These are phyloP conservation scores for Candida quercuum DNA, from an alignment of 805 yeast species.

Conservation along the genomic window DNA sequence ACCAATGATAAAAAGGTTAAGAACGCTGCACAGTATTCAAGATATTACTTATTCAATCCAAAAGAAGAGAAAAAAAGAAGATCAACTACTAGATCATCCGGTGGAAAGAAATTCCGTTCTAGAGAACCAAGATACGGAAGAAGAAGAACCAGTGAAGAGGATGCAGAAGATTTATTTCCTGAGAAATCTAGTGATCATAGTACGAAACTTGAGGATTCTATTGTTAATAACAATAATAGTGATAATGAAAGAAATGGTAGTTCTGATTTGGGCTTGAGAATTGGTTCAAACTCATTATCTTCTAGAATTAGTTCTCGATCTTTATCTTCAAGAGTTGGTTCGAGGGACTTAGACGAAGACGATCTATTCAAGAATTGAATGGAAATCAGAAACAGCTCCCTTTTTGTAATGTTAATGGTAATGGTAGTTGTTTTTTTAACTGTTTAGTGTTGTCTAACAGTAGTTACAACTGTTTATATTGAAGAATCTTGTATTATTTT, in stretches of 20 bases:
- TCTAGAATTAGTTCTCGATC: neutral
- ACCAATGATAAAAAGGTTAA: conserved; percentile 21
- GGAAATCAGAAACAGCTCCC: too few species aligned
- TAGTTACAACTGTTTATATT: too few species aligned
- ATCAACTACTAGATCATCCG: neutral
- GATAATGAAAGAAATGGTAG: conserved; percentile 1
- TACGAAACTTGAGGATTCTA: conserved; percentile 6
- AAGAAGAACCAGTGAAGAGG: conserved; percentile 9
- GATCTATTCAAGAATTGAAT: conserved; percentile 8
- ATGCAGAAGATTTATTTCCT: conserved; percentile 20
- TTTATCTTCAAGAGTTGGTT: neutral
- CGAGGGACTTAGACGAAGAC: conserved; percentile 7
- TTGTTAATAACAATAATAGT: neutral
- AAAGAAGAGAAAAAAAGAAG: conserved; percentile 8
- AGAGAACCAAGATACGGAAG: conserved; percentile 16
- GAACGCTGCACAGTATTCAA: conserved; percentile 21
- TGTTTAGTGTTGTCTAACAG: too few species aligned
- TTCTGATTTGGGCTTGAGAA: too few species aligned
- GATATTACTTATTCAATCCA: conserved; percentile 24
- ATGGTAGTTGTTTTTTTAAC: too few species aligned
- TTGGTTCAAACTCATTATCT: neutral
- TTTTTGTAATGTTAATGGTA: too few species aligned
- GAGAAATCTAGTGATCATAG: neutral
- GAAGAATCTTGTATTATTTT: too few species aligned
- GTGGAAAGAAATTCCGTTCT: conserved; percentile 12